Conservation (phyloP, 768 basidiomycete genomes). For the Stropharia rugosoannulata region DNA sequence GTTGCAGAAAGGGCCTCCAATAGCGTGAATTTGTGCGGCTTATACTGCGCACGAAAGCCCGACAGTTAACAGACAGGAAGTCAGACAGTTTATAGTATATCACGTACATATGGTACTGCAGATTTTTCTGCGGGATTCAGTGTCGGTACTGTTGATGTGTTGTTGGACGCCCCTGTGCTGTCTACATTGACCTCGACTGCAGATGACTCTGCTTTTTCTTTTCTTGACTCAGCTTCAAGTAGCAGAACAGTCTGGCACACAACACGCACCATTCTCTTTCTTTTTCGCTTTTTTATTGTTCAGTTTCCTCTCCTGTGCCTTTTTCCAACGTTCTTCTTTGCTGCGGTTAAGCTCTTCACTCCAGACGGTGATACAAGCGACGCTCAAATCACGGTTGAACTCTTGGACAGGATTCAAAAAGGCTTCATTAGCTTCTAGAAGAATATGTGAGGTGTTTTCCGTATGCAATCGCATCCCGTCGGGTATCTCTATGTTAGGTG, state of each 20-base stretch:
- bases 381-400: slow-evolving; percentile 93
- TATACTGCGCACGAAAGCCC: slow-evolving; percentile 35
- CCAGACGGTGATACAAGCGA: slow-evolving; percentile 90
- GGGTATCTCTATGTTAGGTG: slow-evolving; percentile 43
- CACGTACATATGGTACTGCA: neutral
- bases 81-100: slow-evolving; percentile 16
- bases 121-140: neutral
- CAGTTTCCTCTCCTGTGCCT: slow-evolving; percentile 47
- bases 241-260: too few species aligned
- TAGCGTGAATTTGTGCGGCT: slow-evolving; percentile 68
- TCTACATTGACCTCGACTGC: neutral
- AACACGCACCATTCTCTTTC: slow-evolving; percentile 30
- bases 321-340: slow-evolving; percentile 63
- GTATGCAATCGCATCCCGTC: slow-evolving; percentile 78
- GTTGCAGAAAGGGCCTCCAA: slow-evolving; percentile 96
- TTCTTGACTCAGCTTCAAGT: neutral
- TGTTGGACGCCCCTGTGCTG: neutral
- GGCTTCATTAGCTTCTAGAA: slow-evolving; percentile 79
- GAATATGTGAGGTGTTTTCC: slow-evolving; percentile 79
- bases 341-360: slow-evolving; percentile 65
- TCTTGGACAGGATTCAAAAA: slow-evolving; percentile 98
- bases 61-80: neutral
- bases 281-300: slow-evolving; percentile 17
- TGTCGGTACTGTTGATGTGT: neutral
- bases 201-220: neutral